Base-by-base conservation (phyloP, 352 stramenopile genomes). In the Globisporangium polare region DNA sequence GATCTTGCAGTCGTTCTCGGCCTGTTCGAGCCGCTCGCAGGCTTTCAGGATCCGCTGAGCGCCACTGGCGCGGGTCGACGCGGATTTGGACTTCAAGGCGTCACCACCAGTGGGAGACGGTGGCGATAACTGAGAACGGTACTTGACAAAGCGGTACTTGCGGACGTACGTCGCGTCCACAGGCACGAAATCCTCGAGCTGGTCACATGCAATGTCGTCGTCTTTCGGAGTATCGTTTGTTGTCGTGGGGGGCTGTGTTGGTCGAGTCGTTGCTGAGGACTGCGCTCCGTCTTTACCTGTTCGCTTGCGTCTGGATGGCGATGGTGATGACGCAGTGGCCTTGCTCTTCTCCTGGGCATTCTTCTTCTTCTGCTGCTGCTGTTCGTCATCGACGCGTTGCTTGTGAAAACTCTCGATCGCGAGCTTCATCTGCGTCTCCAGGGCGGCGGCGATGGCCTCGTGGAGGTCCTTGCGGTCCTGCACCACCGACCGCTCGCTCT, bases 31-130 rank as follows among this genome's bases (percentile, higher is more conserved):
- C 2, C 80, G 75, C 35, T 92, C 75, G 33, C 76, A 89, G 12
- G 81, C 73, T 22, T 85, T 78, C 6, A 82, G 37, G 12, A 94
- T 80, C 13, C 82, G 75, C 37, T 84, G 77, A 10, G 64, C 67
- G 35, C 68, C 67, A 7, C 67, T 70, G 9, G 69, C 27, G 20
- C 73, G 56, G 13, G 68, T 31, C 6, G 66, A 26, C 7, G 41
- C 45, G 8, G 46, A 43, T 27, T 53, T 61, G 0, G 15, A 55
- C 3, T 20, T 53, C 7, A 26, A 26, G 1, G 24, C 46, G 10
- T 31, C 49, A 1, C 49, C 49, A 18, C 45, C 46, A 22, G n/a
- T 59, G 33, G 18, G 55, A 52, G 58, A 74, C 27, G 35, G 72
- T 20, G 31, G 54, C 7, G 47, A 68, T 27, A 18, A n/a, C n/a